Evolutionary conservation across 805 yeast species (phyloP).

Genomic region (Ogataea saltuana): DNA sequence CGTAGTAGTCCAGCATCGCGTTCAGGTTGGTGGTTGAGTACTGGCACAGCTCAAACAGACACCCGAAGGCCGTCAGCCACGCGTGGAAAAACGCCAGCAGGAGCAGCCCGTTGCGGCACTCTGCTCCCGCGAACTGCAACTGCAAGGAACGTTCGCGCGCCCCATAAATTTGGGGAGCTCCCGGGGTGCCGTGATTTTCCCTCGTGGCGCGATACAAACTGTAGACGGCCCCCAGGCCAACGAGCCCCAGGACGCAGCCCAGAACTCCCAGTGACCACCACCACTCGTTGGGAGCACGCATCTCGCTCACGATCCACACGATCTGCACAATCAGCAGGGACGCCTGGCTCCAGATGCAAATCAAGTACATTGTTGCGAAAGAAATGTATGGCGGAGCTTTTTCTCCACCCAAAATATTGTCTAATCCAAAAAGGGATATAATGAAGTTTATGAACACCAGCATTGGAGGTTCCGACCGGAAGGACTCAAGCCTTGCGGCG

Average conservation of each 20-base stretch:
- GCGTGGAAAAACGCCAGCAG: slow-evolving; percentile 19
- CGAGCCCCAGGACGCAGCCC: slow-evolving; percentile 6
- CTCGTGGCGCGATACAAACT: slow-evolving; percentile 7
- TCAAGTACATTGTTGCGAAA: slow-evolving; percentile 12
- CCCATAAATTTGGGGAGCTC: too few relatives aligned
- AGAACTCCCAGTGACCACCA: slow-evolving; percentile 14
- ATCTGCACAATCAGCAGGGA: slow-evolving; percentile 19
- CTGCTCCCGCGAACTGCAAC: slow-evolving; percentile 1
- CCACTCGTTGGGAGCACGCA: slow-evolving; percentile 13
- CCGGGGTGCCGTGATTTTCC: background rate
- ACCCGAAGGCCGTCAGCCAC: slow-evolving; percentile 25
- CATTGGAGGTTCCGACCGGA: slow-evolving; percentile 15
- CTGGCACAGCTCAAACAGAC: slow-evolving; percentile 26
- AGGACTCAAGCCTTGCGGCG: slow-evolving; percentile 9
- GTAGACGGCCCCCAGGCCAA: slow-evolving; percentile 10
- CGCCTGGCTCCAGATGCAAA: slow-evolving; percentile 18
- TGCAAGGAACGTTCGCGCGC: background rate
- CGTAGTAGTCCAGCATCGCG: slow-evolving; percentile 20
- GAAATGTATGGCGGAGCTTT: slow-evolving; percentile 9
- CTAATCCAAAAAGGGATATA: slow-evolving; percentile 17
- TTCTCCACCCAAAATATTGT: slow-evolving; percentile 11
- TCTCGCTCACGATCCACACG: slow-evolving; percentile 10
- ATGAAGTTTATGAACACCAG: slow-evolving; percentile 14
- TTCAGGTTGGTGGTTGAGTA: slow-evolving; percentile 24
- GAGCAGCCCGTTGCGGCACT: slow-evolving; percentile 12